Conservation (phyloP, 1,284 basidiomycete genomes). For the Ganoderma leucocontextum region DNA sequence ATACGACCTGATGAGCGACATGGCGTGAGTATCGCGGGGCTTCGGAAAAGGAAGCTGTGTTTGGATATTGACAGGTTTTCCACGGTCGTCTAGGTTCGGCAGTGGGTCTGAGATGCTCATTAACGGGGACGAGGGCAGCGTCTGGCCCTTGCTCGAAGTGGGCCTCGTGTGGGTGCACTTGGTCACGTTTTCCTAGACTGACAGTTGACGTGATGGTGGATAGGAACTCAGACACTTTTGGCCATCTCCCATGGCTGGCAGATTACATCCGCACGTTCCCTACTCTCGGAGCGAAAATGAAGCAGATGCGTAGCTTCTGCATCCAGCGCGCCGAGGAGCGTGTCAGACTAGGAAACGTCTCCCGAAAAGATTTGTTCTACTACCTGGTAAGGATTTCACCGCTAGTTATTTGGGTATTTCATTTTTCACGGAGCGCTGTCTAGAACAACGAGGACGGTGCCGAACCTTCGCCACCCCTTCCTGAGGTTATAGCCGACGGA, state of each 20-base stretch:
- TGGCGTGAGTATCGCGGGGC: conserved; percentile 36
- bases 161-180: conserved; percentile 31
- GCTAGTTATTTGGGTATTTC: conserved; percentile 10
- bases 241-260: conserved; percentile 39
- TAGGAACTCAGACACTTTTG: conserved; percentile 34
- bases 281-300: conserved; percentile 30
- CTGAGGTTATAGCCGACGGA: conserved; percentile 34
- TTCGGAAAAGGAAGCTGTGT: not conserved
- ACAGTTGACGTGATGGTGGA: conserved; percentile 5
- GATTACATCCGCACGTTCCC: conserved; percentile 32
- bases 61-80: not conserved
- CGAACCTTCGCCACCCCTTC: conserved; percentile 29
- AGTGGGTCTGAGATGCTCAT: conserved; percentile 40
- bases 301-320: conserved; percentile 31
- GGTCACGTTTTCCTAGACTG: not conserved
- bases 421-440: conserved; percentile 13
- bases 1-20: conserved; percentile 43
- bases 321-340: conserved; percentile 30
- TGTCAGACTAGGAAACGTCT: conserved; percentile 25
- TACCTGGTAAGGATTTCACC: conserved; percentile 25
- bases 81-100: conserved; percentile 33
- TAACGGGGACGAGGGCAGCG: conserved; percentile 36
- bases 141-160: conserved; percentile 33
- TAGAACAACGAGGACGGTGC: conserved; percentile 39
- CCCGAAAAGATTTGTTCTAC: conserved; percentile 37